A percentile compares a stretch with the other conserved stretches of the same genome.
Evolutionary conservation across 202 grass and related monocot genomes (phyloP).

Genomic region (Elaeis oleifera): DNA sequence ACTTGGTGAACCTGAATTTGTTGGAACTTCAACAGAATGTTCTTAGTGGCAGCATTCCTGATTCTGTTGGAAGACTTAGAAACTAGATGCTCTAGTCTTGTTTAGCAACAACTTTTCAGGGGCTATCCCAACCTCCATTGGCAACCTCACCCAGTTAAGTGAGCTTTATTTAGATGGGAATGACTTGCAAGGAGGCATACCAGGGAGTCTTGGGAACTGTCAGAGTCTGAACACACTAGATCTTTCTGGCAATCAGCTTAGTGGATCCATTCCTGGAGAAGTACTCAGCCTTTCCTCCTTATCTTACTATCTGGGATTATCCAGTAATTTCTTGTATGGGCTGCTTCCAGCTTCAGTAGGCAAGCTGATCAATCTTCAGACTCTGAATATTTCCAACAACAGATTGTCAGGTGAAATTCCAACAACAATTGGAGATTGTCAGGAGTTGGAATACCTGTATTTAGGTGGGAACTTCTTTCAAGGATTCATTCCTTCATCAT

Average conservation of each 20-base stretch:
- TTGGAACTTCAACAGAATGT: no score
- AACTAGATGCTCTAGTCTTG: no score
- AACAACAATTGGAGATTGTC: slow-evolving; percentile 14
- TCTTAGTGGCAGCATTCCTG: no score
- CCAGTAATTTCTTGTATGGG: slow-evolving; percentile 27
- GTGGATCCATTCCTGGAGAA: slow-evolving; percentile 17
- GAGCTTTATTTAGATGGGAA: no score
- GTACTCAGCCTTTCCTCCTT: slow-evolving; percentile 19
- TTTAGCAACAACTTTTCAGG: no score
- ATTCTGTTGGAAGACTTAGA: no score
- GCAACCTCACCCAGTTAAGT: no score
- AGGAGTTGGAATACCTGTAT: slow-evolving; percentile 13
- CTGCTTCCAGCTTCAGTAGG: no score
- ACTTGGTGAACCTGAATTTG: no score
- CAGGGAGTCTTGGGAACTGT: slow-evolving; percentile 18
- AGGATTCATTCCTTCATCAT: slow-evolving; percentile 32
- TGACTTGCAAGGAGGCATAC: not conserved
- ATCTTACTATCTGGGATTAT: slow-evolving; percentile 10
- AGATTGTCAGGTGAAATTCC: slow-evolving; percentile 20
- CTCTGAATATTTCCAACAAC: slow-evolving; percentile 25
- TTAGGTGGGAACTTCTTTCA: slow-evolving; percentile 24
- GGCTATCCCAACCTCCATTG: no score
- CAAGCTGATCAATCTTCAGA: not conserved
- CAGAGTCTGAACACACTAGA: not conserved
- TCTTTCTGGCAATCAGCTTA: slow-evolving; percentile 26